phyloP scores from a whole-genome alignment of 2,329 filamentous ascomycete genomes.

The Colletotrichum gloeosporioides region DNA sequence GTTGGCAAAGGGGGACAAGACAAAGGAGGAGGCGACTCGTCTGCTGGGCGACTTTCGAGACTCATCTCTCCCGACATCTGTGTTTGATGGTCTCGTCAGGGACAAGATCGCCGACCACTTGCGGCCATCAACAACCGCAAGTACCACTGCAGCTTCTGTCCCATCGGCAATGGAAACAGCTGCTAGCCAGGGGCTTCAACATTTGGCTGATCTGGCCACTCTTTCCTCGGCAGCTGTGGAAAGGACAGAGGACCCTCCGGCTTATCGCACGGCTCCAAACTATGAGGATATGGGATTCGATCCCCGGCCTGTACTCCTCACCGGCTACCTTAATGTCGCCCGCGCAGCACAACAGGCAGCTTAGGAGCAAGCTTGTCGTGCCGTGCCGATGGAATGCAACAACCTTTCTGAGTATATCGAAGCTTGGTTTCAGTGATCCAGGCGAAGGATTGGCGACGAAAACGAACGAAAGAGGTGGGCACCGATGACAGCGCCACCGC shows the following conservation, averaged over 20 bases:
- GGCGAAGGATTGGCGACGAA: not conserved
- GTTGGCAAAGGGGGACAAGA: slow-evolving; percentile 59
- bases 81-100: slow-evolving; percentile 60
- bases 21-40: slow-evolving; percentile 60
- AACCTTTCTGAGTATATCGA: not conserved
- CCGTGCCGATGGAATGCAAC: not conserved
- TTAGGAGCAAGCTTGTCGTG: not conserved
- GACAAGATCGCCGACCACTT: slow-evolving; percentile 54
- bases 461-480: not conserved
- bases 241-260: slow-evolving; percentile 27
- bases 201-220: slow-evolving; percentile 63
- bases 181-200: slow-evolving; percentile 62
- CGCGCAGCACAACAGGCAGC: slow-evolving; percentile 13
- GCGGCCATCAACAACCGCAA: slow-evolving; percentile 28
- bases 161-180: slow-evolving; percentile 42
- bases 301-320: slow-evolving; percentile 39
- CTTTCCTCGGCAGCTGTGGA: slow-evolving; percentile 20
- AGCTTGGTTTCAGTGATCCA: not conserved
- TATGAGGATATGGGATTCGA: slow-evolving; percentile 50
- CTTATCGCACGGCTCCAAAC: slow-evolving; percentile 28
- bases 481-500: not conserved
- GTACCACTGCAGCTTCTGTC: slow-evolving; percentile 31
- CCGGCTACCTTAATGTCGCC: slow-evolving; percentile 39
- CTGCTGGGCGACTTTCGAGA: slow-evolving; percentile 63
- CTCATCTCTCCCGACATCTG: slow-evolving; percentile 47